Percentiles rank a stretch among this genome's conserved stretches.
phyloP scores from a whole-genome alignment of 495 filamentous ascomycete genomes.

The Daldinia vernicosa region DNA sequence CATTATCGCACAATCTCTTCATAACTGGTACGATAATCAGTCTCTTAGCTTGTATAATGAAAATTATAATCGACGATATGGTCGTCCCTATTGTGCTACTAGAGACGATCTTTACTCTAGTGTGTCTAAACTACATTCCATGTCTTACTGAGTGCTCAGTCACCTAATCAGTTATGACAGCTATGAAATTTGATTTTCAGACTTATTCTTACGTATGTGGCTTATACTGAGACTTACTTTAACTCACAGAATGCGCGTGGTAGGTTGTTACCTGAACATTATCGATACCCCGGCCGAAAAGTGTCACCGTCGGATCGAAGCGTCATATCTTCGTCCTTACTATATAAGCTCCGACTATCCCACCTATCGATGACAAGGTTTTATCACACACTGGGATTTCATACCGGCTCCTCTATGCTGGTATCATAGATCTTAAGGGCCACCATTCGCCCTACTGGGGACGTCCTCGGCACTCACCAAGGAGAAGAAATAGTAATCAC shows the following conservation, averaged over 20 bases:
- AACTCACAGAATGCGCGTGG: neutral
- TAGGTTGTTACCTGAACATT: neutral
- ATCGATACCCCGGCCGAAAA: slow-evolving; percentile 2
- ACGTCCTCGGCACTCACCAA: slow-evolving; percentile 3
- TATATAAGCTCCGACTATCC: slow-evolving; percentile 10
- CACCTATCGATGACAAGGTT: neutral
- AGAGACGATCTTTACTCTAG: slow-evolving; percentile 1
- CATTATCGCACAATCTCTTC: too few species aligned
- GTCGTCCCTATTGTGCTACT: neutral
- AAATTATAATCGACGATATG: neutral
- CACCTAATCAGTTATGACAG: neutral
- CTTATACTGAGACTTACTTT: neutral
- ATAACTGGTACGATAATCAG: too few species aligned
- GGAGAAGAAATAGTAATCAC: slow-evolving; percentile 20
- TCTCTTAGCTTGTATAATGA: too few species aligned
- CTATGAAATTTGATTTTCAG: neutral
- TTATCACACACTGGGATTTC: neutral
- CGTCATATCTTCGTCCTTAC: neutral
- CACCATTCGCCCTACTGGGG: slow-evolving; percentile 14
- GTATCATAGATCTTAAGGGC: slow-evolving; percentile 11
- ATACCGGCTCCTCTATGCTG: slow-evolving; percentile 3
- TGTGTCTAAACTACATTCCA: slow-evolving; percentile 25
- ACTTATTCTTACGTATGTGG: slow-evolving; percentile 28
- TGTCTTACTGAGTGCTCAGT: neutral
- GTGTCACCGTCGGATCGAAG: slow-evolving; percentile 2